These are phyloP conservation scores for Solanum paucissectum DNA, from an alignment of 257 asterid species.

Conservation along the genomic window DNA sequence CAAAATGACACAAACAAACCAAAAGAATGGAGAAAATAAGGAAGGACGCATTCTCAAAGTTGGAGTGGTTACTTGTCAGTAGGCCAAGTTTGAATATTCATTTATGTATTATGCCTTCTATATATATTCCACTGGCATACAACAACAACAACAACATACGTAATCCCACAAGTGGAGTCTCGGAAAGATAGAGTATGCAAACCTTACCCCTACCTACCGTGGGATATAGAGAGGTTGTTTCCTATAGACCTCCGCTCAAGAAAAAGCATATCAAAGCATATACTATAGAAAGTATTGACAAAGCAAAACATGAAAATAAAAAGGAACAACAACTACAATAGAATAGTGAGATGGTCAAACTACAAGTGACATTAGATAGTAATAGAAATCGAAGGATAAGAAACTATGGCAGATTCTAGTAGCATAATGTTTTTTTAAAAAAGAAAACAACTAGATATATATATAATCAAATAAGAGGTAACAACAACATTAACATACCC, in stretches of 20 bases:
- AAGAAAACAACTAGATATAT: too few relatives aligned
- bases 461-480: not conserved
- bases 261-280: not conserved
- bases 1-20: not conserved
- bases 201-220: not conserved
- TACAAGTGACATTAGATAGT: not conserved
- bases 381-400: too few relatives aligned
- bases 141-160: not conserved
- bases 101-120: not conserved
- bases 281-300: not conserved
- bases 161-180: not conserved
- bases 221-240: not conserved
- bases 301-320: not conserved
- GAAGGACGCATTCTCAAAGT: not conserved
- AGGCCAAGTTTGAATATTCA: not conserved
- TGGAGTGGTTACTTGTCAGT: not conserved
- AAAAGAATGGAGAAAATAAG: not conserved
- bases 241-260: not conserved
- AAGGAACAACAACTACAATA: not conserved
- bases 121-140: not conserved
- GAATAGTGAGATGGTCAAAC: not conserved
- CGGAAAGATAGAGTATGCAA: rapidly evolving
- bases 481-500: not conserved
- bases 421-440: too few relatives aligned
- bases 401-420: not conserved